Base-by-base conservation (phyloP, 2,329 filamentous ascomycete species). In the Ophiostoma perfectum region DNA sequence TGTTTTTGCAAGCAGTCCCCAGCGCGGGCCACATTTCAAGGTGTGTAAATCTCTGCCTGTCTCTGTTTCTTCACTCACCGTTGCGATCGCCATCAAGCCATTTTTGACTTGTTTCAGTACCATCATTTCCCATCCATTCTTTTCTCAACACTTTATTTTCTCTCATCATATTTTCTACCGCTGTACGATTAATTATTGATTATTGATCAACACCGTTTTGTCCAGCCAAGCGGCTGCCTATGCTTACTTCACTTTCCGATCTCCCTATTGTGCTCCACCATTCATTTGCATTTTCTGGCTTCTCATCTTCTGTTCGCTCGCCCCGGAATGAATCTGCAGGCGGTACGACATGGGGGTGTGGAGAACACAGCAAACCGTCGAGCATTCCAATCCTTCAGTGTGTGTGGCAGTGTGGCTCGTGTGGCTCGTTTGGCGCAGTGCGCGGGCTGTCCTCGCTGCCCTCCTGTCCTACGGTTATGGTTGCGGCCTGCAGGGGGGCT, bases 401-500 rank as follows among this genome's bases (percentile, higher is more conserved):
- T 12, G 49, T 27, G 27, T 27, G 27, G 27, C 27, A 27, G 27
- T 27, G 27, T 27, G 27, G 27, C 27, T 27, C 27, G 27, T 27
- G 27, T 27, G 27, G 27, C 27, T 27, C 27, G 27, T 27, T 2
- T 27, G 27, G 27, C 27, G 27, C 27, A 27, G 27, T 27, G 27
- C 27, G 27, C 27, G 27, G 27, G 27, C 27, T 27, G 27, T 27
- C 27, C 27, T 27, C 27, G 27, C 27, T 27, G 27, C 2, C 27
- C 27, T 27, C 27, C 49, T 71, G 71, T 72, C 72, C 73, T 38
- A 38, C 47, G 63, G 42, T 47, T 65, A 47, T 67, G 55, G 66
- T 64, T 66, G 68, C 65, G 63, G 45, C 65, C 69, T 72, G 74
- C 74, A 76, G 74, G 73, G 74, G 71, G 68, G n/a, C 68, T 66